Evolutionary conservation across 1,139 yeast species (phyloP).

Genomic region (Pichia sp.): DNA sequence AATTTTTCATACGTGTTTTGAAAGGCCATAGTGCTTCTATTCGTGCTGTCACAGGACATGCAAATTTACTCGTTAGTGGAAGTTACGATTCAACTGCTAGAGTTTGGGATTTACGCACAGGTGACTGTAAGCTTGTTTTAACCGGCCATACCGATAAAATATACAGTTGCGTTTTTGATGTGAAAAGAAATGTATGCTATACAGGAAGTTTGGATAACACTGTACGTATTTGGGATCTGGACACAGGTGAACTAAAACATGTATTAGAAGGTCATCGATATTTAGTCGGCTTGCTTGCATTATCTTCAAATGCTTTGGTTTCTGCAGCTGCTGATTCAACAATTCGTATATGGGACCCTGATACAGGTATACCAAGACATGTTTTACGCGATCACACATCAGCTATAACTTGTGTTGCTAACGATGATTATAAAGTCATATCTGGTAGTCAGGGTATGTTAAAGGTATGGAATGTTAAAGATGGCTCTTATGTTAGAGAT

Average conservation of each 20-base stretch:
- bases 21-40: conserved; percentile 86
- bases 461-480: conserved; percentile 75
- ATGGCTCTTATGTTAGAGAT: conserved; percentile 72
- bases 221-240: conserved; percentile 85
- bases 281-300: conserved; percentile 77
- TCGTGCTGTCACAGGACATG: conserved; percentile 81
- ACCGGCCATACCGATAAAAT: conserved; percentile 84
- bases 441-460: conserved; percentile 84
- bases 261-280: conserved; percentile 82
- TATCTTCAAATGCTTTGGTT: conserved; percentile 73
- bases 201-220: conserved; percentile 91
- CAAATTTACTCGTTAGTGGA: conserved; percentile 79
- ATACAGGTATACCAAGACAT: conserved; percentile 59
- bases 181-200: conserved; percentile 67
- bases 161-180: conserved; percentile 79
- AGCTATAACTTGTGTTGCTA: conserved; percentile 91
- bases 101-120: conserved; percentile 83
- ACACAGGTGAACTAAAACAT: conserved; percentile 59
- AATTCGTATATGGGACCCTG: conserved; percentile 87
- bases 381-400: conserved; percentile 79
- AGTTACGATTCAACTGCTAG: conserved; percentile 87
- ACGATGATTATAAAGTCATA: conserved; percentile 75
- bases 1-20: conserved; percentile 67
- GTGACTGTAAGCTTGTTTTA: conserved; percentile 64
- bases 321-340: conserved; percentile 97